A percentile compares a stretch with the other conserved stretches of the same genome.
Conservation (phyloP, 2,329 filamentous ascomycete species). For the Ophiobolus disseminans region DNA sequence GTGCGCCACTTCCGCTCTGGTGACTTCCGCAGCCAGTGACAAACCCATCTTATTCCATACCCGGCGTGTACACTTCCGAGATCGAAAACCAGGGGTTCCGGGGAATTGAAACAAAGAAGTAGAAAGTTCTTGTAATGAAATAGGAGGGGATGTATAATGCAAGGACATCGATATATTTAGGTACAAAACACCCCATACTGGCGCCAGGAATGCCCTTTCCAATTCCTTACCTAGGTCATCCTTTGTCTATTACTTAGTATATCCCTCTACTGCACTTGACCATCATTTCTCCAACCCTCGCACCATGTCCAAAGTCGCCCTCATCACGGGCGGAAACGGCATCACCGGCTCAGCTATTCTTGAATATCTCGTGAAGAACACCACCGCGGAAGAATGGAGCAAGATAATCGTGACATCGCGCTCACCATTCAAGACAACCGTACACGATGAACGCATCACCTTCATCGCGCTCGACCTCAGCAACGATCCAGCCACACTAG, state of each 20-base stretch:
- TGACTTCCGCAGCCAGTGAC: too few relatives aligned
- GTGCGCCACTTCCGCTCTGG: too few relatives aligned
- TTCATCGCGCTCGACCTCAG: constrained; percentile 11
- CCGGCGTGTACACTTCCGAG: too few relatives aligned
- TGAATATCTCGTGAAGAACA: constrained; percentile 8
- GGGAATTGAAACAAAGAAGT: too few relatives aligned
- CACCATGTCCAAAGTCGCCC: constrained; percentile 3
- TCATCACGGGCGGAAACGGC: constrained; percentile 14
- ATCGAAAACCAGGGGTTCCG: too few relatives aligned
- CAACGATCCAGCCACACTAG: neutral
- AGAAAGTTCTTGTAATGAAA: too few relatives aligned
- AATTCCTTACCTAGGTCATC: neutral
- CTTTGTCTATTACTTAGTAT: neutral
- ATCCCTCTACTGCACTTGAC: neutral
- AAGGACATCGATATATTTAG: too few relatives aligned
- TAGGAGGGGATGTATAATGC: too few relatives aligned
- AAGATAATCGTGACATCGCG: constrained; percentile 16
- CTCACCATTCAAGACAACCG: constrained; percentile 6
- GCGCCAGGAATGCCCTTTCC: too few relatives aligned
- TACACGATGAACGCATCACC: constrained; percentile 8
- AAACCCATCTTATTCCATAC: too few relatives aligned
- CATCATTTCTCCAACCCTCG: neutral
- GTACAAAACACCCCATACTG: too few relatives aligned
- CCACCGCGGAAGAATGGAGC: constrained; percentile 1
- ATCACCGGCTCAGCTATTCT: constrained; percentile 14